Evolutionary conservation across 352 stramenopile genomes (phyloP), one percentile per base, ranked within the genome.

Genomic region (Pythium monospermum): DNA sequence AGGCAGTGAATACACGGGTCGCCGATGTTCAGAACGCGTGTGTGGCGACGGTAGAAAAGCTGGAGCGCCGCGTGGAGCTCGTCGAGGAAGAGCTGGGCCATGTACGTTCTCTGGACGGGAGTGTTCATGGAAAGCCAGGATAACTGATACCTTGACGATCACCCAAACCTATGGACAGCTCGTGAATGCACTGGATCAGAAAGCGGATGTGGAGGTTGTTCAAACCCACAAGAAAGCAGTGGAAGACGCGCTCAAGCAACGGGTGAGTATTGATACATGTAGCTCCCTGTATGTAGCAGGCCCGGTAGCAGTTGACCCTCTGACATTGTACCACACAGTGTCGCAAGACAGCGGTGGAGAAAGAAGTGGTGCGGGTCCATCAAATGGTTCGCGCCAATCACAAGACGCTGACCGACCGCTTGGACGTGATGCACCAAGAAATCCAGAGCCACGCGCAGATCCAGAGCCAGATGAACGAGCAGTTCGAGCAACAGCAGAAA

Each of bases 1-100:
- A 33, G 6, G 41, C 21, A 8, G n/a, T 59, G 2, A 21, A 68
- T 2, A 31, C 44, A 4, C 53, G 43, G 11, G 16, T 58, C 13
- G 7, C 18, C 3, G 46, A 46, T 16, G 23, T 66, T 12, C 42
- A 68, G 33, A 52, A 41, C n/a, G 37, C 25, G 18, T 60, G 41
- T 25, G 44, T 4, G 0, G 31, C 21, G 28, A 13, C 26, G 15
- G 18, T 74, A 6, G 12, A 27, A 6, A 71, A 66, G 22, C 23
- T 68, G n/a, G 59, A 79, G 44, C 59, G 57, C 15, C 59, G 71
- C 21, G 47, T 85, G 21, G 53, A 47, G 37, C 51, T 87, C 16
- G 12, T 87, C 4, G 76, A 87, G 60, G 73, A 85, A 46, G 73
- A 87, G 52, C 61, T 87, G 35, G 62, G 57, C 4, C 64, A 78